A percentile compares a stretch with the other conserved stretches of the same genome.
Conservation (phyloP, 495 filamentous ascomycete genomes). For the Baudoinia panamericana region DNA sequence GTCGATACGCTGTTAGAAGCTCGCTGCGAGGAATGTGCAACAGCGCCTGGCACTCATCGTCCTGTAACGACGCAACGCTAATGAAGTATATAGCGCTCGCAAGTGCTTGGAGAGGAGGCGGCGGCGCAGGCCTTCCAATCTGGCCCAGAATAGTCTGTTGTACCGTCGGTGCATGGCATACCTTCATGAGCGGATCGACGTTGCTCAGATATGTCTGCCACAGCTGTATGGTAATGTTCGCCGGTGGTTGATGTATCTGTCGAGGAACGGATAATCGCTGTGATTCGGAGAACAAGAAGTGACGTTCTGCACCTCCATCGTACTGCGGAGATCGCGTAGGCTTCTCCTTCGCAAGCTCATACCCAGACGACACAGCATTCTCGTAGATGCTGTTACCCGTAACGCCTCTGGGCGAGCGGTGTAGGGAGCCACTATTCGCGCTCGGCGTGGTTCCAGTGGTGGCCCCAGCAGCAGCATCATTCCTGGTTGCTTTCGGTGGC, state of each 20-base stretch:
- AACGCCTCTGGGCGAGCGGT: background rate
- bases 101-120: conserved; percentile 43
- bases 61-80: conserved; percentile 4
- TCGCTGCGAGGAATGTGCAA: background rate
- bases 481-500: background rate
- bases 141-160: conserved; percentile 25
- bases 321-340: too few species aligned
- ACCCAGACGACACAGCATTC: background rate
- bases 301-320: background rate
- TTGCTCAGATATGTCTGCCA: conserved; percentile 41
- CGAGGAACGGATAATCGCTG: background rate
- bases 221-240: conserved; percentile 32
- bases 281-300: conserved; percentile 3
- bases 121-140: conserved; percentile 16
- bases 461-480: background rate
- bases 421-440: background rate
- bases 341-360: background rate
- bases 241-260: conserved; percentile 1
- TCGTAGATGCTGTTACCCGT: conserved; percentile 7
- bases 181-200: conserved; percentile 54
- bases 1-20: conserved; percentile 5
- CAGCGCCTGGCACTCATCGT: conserved; percentile 11
- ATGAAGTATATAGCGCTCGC: conserved; percentile 19
- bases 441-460: background rate
- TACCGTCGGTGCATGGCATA: conserved; percentile 38